Base-by-base conservation (phyloP, 345 rosid genomes). In the Ceriops zippeliana region DNA sequence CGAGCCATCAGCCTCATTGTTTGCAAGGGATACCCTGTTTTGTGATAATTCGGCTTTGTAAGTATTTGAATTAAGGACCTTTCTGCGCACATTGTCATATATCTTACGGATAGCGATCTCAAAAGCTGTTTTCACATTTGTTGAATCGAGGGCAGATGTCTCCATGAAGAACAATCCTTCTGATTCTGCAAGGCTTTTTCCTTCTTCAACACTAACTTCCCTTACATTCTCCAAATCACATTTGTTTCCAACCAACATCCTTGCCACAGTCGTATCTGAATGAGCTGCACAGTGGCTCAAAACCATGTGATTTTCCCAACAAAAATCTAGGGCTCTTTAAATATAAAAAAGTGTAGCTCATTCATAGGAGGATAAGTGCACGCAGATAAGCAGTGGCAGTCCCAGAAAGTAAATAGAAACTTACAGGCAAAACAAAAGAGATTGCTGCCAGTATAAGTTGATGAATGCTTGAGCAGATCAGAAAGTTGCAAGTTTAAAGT, bases 201-300 rank as follows among this genome's bases (percentile, higher is more conserved):
- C 83, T 69, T 79, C 83, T 62, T 79, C 83, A 15, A 71, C 76
- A 35, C 71, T 75, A n/a, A 75, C 76, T 35, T 75, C 83, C 65
- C 83, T 72, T 54, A 75, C 72, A 47, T 65, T 68, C 62, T 72
- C 83, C 79, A 79, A 56, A 69, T 86, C 66, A 70, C 82, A 65
- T 79, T 86, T 66, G 81, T 86, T 62, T 52, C 90, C 83, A 49
- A 78, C 73, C 72, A 78, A 64, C 78, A 78, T 78, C 46, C 61
- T 70, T 26, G 78, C 78, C 22, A 78, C 78, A 28, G 81, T 73
- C 35, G 81, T 73, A 35, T 78, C 81, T 4, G 81, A 78, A 57
- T 78, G 81, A 47, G 78, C 81, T 78, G 78, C 65, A 69, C 27
- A 28, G 49, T 7, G 37, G 67, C 21, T 32, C 65, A 35, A 27